Percentiles rank a stretch among this genome's conserved stretches.
Conservation (phyloP, 2,329 filamentous ascomycete species). For the Aspergillus caelatus region DNA sequence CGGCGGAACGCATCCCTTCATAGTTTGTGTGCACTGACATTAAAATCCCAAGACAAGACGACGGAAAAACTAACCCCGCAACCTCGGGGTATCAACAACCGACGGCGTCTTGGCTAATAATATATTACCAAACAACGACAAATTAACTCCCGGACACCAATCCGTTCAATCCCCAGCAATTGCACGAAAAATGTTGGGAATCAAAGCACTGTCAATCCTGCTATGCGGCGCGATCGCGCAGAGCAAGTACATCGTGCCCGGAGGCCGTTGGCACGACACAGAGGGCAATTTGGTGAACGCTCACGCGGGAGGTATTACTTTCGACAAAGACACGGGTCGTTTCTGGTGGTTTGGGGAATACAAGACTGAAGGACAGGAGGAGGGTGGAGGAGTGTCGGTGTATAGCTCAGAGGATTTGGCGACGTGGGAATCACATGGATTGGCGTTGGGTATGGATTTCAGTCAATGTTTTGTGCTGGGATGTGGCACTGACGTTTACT, state of each 20-base stretch:
- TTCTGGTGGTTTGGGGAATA: constrained; percentile 67
- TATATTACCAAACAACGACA: neutral
- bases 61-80: constrained; percentile 15
- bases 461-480: neutral
- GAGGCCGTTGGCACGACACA: constrained; percentile 63
- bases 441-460: constrained; percentile 54
- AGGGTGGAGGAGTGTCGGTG: constrained; percentile 63
- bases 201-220: neutral
- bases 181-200: constrained; percentile 6
- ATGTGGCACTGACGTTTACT: neutral
- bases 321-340: constrained; percentile 55
- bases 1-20: neutral
- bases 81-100: constrained; percentile 17
- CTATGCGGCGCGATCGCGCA: constrained; percentile 12
- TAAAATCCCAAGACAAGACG: neutral
- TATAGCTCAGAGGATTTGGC: constrained; percentile 64
- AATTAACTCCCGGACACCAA: too few relatives aligned
- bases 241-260: constrained; percentile 64
- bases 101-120: constrained; percentile 12
- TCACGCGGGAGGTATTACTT: constrained; percentile 60
- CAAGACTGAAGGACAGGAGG: constrained; percentile 60
- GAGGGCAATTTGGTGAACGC: constrained; percentile 64
- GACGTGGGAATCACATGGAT: constrained; percentile 61
- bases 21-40: neutral
- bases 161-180: neutral